Conservation (phyloP, 768 basidiomycete genomes). For the Suillus hirtellus region DNA sequence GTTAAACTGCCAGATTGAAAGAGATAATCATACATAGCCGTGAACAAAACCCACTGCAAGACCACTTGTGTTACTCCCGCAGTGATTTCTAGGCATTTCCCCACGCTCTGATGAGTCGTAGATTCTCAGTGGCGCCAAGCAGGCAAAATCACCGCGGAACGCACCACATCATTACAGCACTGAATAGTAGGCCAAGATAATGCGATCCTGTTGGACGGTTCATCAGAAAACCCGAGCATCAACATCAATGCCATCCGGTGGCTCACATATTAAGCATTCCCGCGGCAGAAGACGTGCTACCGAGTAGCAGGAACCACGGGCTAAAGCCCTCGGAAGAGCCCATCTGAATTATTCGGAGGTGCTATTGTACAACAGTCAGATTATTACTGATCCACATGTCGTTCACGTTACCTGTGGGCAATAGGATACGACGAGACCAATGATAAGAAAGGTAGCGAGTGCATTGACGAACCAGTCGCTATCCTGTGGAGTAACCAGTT, state of each 20-base stretch:
- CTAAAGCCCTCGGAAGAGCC: conserved; percentile 88
- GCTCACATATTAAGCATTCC: conserved; percentile 83
- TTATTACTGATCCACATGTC: neutral
- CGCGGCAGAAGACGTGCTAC: conserved; percentile 80
- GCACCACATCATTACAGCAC: conserved; percentile 78
- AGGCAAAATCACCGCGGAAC: conserved; percentile 28
- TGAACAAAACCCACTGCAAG: conserved; percentile 84
- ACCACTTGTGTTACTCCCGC: conserved; percentile 83
- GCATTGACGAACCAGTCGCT: conserved; percentile 69
- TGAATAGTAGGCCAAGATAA: conserved; percentile 81
- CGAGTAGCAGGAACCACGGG: conserved; percentile 88
- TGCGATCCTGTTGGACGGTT: conserved; percentile 56
- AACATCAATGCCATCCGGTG: neutral
- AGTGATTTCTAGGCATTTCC: conserved; percentile 74
- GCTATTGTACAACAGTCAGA: conserved; percentile 40
- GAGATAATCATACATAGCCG: conserved; percentile 66
- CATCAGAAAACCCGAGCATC: neutral
- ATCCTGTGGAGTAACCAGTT: conserved; percentile 40
- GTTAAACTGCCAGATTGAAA: neutral
- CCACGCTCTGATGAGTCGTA: conserved; percentile 47
- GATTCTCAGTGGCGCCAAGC: neutral
- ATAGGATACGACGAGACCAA: conserved; percentile 82
- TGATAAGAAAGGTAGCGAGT: conserved; percentile 64
- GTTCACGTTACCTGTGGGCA: conserved; percentile 63
- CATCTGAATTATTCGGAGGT: conserved; percentile 74